These are phyloP conservation scores for Dysphania ambrosioides DNA, from an alignment of 148 eudicot species.

Conservation along the genomic window DNA sequence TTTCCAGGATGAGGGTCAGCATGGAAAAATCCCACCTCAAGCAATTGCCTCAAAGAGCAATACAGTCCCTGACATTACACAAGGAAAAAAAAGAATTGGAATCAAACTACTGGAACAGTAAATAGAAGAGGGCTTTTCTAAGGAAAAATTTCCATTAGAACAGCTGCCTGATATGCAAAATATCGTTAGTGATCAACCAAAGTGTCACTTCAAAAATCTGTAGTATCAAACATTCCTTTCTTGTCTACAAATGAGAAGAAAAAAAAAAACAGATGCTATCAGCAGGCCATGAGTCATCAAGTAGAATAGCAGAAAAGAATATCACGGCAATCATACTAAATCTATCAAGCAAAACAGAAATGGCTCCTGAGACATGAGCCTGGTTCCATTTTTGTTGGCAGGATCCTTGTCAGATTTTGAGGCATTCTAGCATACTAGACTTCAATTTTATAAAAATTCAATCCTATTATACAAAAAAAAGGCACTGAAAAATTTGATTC, in stretches of 20 bases:
- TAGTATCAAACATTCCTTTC: background rate
- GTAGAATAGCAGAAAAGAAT: background rate
- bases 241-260: background rate
- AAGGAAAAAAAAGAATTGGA: background rate
- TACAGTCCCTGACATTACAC: conserved; percentile 58
- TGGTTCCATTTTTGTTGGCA: background rate
- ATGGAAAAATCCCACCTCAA: conserved; percentile 97
- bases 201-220: background rate
- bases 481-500: background rate
- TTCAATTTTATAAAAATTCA: background rate
- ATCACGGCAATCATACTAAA: background rate
- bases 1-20: conserved; percentile 99
- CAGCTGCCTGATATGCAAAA: background rate
- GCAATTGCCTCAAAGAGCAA: conserved; percentile 89
- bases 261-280: background rate
- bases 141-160: background rate
- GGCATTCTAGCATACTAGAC: background rate
- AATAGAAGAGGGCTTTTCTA: background rate
- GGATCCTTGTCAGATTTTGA: background rate
- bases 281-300: background rate
- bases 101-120: conserved; percentile 1
- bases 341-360: background rate
- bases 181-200: background rate
- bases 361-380: background rate
- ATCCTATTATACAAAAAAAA: background rate